These are phyloP conservation scores for Periconia macrospinosa DNA, from an alignment of 2,329 filamentous ascomycete species.

Conservation along the genomic window DNA sequence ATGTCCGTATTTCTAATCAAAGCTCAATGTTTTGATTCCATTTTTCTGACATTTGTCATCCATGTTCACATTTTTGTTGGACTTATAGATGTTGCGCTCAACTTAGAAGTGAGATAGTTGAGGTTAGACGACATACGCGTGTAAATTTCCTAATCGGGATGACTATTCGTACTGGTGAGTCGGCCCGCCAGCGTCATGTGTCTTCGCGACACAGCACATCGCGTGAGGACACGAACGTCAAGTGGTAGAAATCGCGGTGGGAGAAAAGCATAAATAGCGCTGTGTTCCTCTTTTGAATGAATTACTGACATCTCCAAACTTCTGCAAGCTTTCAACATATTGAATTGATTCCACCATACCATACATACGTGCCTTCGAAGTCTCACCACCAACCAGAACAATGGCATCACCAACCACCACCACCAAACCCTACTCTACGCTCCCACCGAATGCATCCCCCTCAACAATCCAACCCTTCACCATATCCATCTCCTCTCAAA, in stretches of 20 bases:
- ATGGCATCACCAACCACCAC: background rate
- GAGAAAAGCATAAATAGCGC: too few relatives aligned
- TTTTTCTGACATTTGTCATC: too few relatives aligned
- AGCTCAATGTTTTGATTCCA: too few relatives aligned
- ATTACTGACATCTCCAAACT: background rate
- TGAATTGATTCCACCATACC: background rate
- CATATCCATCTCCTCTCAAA: constrained; percentile 27
- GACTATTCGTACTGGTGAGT: background rate
- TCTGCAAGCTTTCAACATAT: background rate
- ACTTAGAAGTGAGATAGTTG: background rate
- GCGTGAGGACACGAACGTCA: too few relatives aligned
- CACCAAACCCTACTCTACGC: constrained; percentile 3
- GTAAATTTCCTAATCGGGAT: background rate
- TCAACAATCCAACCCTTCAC: constrained; percentile 20
- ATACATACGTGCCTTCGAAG: background rate
- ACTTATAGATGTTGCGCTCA: background rate
- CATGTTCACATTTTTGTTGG: too few relatives aligned
- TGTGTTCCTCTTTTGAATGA: too few relatives aligned
- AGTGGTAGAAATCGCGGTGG: too few relatives aligned
- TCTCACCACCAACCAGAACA: background rate
- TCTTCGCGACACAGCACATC: too few relatives aligned
- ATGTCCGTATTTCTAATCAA: too few relatives aligned
- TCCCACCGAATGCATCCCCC: background rate
- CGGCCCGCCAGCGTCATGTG: too few relatives aligned
- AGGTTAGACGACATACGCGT: background rate